phyloP scores from a whole-genome alignment of 805 yeast species.

The Lipomyces lipofer region DNA sequence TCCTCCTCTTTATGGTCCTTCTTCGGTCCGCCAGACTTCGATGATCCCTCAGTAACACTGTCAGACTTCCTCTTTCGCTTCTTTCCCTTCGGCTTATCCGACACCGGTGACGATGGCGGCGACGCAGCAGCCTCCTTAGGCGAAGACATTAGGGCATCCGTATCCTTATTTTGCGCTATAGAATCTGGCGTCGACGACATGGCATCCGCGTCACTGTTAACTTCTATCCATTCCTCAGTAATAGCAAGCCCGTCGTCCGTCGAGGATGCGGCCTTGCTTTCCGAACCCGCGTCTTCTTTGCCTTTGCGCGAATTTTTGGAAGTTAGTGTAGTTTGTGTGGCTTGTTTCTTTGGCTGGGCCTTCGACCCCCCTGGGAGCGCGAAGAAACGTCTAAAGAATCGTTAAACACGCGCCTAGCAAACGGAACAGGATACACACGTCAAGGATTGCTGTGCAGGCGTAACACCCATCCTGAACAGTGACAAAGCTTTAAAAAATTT shows the following conservation, averaged over 20 bases:
- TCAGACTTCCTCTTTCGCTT: neutral
- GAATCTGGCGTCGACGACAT: neutral
- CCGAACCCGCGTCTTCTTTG: too few relatives aligned
- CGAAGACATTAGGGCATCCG: neutral
- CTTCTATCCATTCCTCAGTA: neutral
- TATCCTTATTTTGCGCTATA: neutral
- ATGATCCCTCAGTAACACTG: neutral
- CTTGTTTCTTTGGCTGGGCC: slow-evolving; percentile 15
- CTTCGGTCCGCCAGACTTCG: neutral
- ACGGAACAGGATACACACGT: slow-evolving; percentile 1
- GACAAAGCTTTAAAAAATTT: too few relatives aligned
- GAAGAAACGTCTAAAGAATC: slow-evolving; percentile 14
- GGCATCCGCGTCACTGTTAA: neutral
- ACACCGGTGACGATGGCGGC: slow-evolving; percentile 1
- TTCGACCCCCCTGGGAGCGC: slow-evolving; percentile 19
- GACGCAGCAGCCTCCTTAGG: neutral
- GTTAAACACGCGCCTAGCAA: neutral
- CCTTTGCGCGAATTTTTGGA: too few relatives aligned
- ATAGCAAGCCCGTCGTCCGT: neutral
- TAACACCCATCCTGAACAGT: neutral
- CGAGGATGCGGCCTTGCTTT: too few relatives aligned
- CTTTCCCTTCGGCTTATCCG: neutral
- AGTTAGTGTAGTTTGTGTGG: too few relatives aligned
- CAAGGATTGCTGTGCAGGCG: slow-evolving; percentile 2
- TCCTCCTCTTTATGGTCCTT: neutral